A percentile compares a stretch with the other conserved stretches of the same genome.
These are phyloP conservation scores for Fusarium papillatum DNA, from an alignment of 2,329 filamentous ascomycete genomes.

Conservation along the genomic window DNA sequence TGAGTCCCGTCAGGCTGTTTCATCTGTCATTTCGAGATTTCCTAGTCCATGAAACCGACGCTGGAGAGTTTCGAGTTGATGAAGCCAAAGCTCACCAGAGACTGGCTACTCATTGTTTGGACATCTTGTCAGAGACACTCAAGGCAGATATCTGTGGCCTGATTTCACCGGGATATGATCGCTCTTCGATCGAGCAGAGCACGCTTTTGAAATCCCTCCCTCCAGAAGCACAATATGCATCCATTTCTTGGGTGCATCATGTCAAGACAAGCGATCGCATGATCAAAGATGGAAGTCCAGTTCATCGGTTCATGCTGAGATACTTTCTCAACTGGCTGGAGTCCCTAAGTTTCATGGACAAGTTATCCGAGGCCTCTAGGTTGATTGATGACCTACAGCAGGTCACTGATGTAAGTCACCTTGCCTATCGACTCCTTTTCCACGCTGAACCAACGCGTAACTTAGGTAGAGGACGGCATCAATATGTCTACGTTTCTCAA, in stretches of 20 bases:
- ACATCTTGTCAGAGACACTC: conserved; percentile 44
- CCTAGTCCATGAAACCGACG: conserved; percentile 33
- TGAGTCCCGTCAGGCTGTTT: conserved; percentile 45
- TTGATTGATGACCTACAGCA: conserved; percentile 22
- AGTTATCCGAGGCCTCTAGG: not conserved
- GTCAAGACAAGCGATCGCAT: conserved; percentile 37
- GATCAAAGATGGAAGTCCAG: conserved; percentile 41
- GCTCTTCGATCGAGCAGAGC: not conserved
- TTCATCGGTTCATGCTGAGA: conserved; percentile 25
- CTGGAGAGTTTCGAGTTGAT: conserved; percentile 39
- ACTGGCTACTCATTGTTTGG: conserved; percentile 8
- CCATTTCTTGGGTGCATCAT: conserved; percentile 53
- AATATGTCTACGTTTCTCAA: conserved; percentile 18
- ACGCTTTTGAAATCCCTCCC: no score
- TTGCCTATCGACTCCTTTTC: not conserved
- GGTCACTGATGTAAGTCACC: not conserved
- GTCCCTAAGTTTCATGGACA: conserved; percentile 21
- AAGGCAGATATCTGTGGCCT: conserved; percentile 37
- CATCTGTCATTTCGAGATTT: conserved; percentile 55
- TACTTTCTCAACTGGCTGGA: conserved; percentile 39
- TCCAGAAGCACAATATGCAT: conserved; percentile 40
- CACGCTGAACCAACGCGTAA: not conserved
- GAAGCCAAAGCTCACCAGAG: not conserved
- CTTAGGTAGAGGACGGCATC: conserved; percentile 2
- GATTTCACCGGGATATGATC: not conserved